Conservation (phyloP, 176 grass and related monocot species). For the Areca catechu region DNA sequence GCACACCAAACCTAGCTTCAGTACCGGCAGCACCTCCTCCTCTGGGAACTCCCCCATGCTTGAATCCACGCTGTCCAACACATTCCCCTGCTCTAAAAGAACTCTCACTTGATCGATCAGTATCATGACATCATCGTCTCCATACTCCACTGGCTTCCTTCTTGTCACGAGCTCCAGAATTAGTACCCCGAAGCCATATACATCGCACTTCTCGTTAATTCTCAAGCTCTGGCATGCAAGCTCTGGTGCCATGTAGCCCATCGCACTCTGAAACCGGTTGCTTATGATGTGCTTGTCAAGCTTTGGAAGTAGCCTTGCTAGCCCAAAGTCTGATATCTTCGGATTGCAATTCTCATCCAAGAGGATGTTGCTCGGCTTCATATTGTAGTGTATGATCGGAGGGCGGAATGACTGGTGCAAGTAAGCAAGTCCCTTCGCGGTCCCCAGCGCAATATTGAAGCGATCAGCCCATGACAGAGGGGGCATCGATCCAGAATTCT, state of each 20-base stretch:
- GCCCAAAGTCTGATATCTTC: conserved; percentile 68
- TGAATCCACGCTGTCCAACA: conserved; percentile 60
- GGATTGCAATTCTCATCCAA: conserved; percentile 65
- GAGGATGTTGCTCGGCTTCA: conserved; percentile 90
- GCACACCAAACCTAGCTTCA: conserved; percentile 90
- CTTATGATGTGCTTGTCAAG: conserved; percentile 29
- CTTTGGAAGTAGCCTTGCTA: conserved; percentile 53
- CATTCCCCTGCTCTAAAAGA: conserved; percentile 54
- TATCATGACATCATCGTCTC: conserved; percentile 73
- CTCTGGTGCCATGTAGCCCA: conserved; percentile 81
- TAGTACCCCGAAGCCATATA: conserved; percentile 86
- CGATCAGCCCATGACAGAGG: conserved; percentile 58
- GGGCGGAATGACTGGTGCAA: conserved; percentile 87
- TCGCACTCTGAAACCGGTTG: conserved; percentile 53
- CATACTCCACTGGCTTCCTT: conserved; percentile 50
- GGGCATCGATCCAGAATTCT: background rate
- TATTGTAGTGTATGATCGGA: conserved; percentile 84
- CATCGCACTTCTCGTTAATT: conserved; percentile 92
- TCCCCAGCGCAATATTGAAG: conserved; percentile 60
- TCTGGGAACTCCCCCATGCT: conserved; percentile 59
- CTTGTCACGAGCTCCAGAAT: conserved; percentile 82
- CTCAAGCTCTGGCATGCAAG: conserved; percentile 79
- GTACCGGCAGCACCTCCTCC: conserved; percentile 89
- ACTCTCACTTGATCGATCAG: conserved; percentile 62
- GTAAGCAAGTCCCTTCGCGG: conserved; percentile 55